Conservation (phyloP, 169 alveolate species). For the Plasmodium malariae region DNA sequence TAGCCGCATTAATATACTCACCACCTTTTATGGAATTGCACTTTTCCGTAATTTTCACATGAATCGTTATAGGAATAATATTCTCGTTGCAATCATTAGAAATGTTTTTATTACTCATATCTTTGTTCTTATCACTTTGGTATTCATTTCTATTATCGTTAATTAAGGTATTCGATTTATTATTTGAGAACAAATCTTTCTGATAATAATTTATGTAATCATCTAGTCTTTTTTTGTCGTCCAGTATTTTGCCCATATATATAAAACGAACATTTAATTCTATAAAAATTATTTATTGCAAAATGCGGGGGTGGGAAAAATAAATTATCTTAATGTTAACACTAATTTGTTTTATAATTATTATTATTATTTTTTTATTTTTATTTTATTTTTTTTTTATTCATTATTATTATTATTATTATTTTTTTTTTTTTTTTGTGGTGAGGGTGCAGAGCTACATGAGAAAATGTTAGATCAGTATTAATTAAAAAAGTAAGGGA, state of each 20-base stretch:
- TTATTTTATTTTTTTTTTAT: no score
- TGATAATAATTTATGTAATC: constrained; percentile 60
- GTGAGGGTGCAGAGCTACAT: not conserved
- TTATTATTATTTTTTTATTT: no score
- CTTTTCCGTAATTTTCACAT: constrained; percentile 59
- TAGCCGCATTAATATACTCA: no score
- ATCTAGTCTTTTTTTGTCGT: constrained; percentile 73
- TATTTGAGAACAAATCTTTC: constrained; percentile 20
- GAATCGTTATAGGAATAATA: constrained; percentile 31
- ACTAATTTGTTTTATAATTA: no score
- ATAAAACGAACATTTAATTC: constrained; percentile 81
- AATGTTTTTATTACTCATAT: not conserved
- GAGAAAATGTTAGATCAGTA: not conserved
- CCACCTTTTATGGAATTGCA: constrained; percentile 11
- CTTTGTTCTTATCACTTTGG: not conserved
- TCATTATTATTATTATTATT: no score
- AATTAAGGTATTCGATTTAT: not conserved
- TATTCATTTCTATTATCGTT: constrained; percentile 11
- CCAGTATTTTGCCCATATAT: constrained; percentile 79
- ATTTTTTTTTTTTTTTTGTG: no score
- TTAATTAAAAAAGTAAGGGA: not conserved
- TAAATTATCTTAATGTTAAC: no score
- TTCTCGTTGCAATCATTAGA: constrained; percentile 15
- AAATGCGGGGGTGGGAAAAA: no score
- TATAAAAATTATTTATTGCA: constrained; percentile 3